Percentiles rank a stretch among this genome's conserved stretches.
Conservation (phyloP, 495 filamentous ascomycete species). For the Tuber melanosporum region DNA sequence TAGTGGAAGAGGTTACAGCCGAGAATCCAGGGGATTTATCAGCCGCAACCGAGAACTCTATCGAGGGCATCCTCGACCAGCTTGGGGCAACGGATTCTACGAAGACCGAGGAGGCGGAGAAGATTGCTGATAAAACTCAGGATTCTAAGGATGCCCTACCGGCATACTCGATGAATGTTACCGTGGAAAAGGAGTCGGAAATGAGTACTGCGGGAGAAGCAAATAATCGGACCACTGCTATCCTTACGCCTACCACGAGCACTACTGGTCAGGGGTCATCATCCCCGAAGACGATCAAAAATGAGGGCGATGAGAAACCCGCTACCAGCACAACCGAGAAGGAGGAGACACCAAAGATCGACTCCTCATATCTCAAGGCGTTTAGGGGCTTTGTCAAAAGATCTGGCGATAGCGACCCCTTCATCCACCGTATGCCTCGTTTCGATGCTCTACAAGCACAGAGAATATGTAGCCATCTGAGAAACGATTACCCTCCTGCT, state of each 20-base stretch:
- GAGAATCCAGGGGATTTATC: conserved; percentile 33
- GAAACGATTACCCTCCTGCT: conserved; percentile 33
- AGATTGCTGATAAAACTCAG: conserved; percentile 14
- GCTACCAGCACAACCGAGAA: conserved; percentile 16
- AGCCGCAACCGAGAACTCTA: conserved; percentile 31
- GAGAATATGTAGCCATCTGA: conserved; percentile 51
- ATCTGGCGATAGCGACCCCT: conserved; percentile 61
- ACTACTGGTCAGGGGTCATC: not conserved
- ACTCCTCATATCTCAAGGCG: conserved; percentile 85
- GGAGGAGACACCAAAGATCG: conserved; percentile 45
- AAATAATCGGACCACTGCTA: not conserved
- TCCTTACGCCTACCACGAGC: not conserved
- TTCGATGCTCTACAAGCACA: conserved; percentile 84
- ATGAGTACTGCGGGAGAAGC: not conserved
- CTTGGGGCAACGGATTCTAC: conserved; percentile 23
- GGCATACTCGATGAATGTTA: not conserved
- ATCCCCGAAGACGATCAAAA: conserved; percentile 8
- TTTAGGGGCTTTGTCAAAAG: conserved; percentile 64
- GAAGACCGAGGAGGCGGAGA: conserved; percentile 12
- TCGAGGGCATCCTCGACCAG: conserved; percentile 22
- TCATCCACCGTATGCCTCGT: conserved; percentile 72
- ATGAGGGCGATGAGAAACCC: conserved; percentile 3
- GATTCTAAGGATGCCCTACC: conserved; percentile 16
- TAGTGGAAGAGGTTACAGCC: conserved; percentile 26
- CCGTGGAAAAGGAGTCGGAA: not conserved